These are phyloP conservation scores for Sutorius eximius DNA, from an alignment of 1,284 basidiomycete genomes.

Conservation along the genomic window DNA sequence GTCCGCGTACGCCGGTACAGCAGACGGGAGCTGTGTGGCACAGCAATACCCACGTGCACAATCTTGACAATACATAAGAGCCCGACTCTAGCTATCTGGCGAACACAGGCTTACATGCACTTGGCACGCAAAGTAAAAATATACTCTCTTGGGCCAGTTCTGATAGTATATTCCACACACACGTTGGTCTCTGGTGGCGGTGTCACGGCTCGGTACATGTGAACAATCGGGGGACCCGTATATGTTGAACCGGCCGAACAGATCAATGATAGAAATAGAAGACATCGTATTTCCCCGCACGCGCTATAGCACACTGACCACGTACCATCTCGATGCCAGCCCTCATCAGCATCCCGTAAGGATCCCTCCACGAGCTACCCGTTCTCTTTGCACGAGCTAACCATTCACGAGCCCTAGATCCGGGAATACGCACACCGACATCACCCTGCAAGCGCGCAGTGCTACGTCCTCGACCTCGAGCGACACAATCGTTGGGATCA, in stretches of 20 bases:
- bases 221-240: neutral
- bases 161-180: neutral
- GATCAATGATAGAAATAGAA: no score
- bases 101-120: no score
- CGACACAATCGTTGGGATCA: rapidly evolving
- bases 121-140: neutral
- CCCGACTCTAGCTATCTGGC: neutral
- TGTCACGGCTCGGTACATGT: neutral
- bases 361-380: neutral
- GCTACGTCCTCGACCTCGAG: neutral
- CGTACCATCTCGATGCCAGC: neutral
- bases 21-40: neutral
- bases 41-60: neutral
- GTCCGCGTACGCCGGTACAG: neutral
- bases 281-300: neutral
- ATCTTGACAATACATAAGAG: no score
- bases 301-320: neutral
- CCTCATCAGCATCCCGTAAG: neutral
- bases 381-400: no score
- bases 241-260: neutral
- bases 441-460: neutral
- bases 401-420: neutral
- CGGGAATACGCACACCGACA: neutral
- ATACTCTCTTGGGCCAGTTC: no score
- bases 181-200: neutral